Percentiles rank a stretch among this genome's conserved stretches.
These are phyloP conservation scores for Aspergillus neoniger DNA, from an alignment of 2,329 filamentous ascomycete genomes.

Conservation along the genomic window DNA sequence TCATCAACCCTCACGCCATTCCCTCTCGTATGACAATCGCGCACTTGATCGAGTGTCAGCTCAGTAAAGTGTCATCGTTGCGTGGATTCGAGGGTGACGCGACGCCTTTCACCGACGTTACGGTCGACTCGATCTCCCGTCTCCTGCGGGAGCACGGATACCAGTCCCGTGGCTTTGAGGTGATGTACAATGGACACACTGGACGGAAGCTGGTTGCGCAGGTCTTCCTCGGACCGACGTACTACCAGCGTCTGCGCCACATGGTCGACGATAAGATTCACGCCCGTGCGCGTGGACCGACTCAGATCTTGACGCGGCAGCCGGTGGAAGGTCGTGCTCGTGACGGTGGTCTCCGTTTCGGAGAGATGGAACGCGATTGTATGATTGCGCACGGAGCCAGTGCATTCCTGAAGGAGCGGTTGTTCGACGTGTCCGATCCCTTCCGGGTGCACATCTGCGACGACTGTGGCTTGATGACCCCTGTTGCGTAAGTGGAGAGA, in stretches of 20 bases:
- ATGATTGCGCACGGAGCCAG: conserved; percentile 99
- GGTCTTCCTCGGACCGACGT: conserved; percentile 95
- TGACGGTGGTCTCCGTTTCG: conserved; percentile 97
- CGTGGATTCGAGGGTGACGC: conserved; percentile 96
- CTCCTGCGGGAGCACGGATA: conserved; percentile 87
- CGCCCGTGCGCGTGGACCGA: conserved; percentile 92
- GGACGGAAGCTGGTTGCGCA: conserved; percentile 90
- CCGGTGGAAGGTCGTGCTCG: conserved; percentile 97
- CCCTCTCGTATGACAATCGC: conserved; percentile 99
- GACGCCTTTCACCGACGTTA: conserved; percentile 96
- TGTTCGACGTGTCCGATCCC: conserved; percentile 96
- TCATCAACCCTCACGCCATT: conserved; percentile 99
- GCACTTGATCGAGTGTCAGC: conserved; percentile 97
- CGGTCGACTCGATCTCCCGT: conserved; percentile 87
- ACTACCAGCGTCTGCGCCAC: conserved; percentile 97
- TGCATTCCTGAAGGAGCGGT: conserved; percentile 92
- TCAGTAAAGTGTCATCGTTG: conserved; percentile 92
- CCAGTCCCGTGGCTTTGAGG: conserved; percentile 94
- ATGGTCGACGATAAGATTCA: conserved; percentile 99
- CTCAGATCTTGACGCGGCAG: conserved; percentile 95
- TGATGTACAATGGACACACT: conserved; percentile 99
- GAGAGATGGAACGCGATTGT: conserved; percentile 99
- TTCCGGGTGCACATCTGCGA: conserved; percentile 98
- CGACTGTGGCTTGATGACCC: conserved; percentile 98
- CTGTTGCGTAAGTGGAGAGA: conserved; percentile 79